Conservation (phyloP, 805 yeast species). For the Teunomyces kruisii region DNA sequence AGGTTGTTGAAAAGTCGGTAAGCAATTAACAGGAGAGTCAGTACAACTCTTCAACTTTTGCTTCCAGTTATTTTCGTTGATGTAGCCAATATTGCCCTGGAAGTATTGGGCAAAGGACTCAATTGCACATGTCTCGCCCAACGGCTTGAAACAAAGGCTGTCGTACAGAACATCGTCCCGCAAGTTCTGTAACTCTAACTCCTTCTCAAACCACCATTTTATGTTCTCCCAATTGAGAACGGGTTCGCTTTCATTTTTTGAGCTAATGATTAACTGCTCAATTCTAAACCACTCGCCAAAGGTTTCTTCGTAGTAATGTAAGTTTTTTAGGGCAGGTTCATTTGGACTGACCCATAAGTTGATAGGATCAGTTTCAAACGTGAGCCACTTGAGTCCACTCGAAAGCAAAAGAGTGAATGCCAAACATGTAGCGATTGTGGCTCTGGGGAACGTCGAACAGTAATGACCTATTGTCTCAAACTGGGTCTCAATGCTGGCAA, state of each 20-base stretch:
- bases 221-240: slow-evolving; percentile 64
- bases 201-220: slow-evolving; percentile 89
- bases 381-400: slow-evolving; percentile 9
- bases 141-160: slow-evolving; percentile 82
- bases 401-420: slow-evolving; percentile 39
- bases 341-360: slow-evolving; percentile 86
- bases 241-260: slow-evolving; percentile 58
- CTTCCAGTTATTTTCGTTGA: slow-evolving; percentile 59
- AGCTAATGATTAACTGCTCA: slow-evolving; percentile 71
- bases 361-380: slow-evolving; percentile 77
- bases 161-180: slow-evolving; percentile 37
- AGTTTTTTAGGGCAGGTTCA: slow-evolving; percentile 68
- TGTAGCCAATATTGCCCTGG: slow-evolving; percentile 53
- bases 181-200: slow-evolving; percentile 44
- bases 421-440: slow-evolving; percentile 21
- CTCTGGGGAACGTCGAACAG: slow-evolving; percentile 62
- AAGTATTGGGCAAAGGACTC: slow-evolving; percentile 91
- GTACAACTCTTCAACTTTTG: slow-evolving; percentile 59
- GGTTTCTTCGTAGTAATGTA: slow-evolving; percentile 66
- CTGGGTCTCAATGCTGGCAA: slow-evolving; percentile 18
- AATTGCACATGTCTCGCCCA: slow-evolving; percentile 74
- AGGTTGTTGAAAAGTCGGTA: slow-evolving; percentile 91
- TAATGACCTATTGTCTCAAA: slow-evolving; percentile 54
- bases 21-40: slow-evolving; percentile 79
- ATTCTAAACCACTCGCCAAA: slow-evolving; percentile 93